A percentile compares a stretch with the other conserved stretches of the same genome.
These are phyloP conservation scores for Cubamyces sp. DNA, from an alignment of 768 basidiomycete species.

Conservation along the genomic window DNA sequence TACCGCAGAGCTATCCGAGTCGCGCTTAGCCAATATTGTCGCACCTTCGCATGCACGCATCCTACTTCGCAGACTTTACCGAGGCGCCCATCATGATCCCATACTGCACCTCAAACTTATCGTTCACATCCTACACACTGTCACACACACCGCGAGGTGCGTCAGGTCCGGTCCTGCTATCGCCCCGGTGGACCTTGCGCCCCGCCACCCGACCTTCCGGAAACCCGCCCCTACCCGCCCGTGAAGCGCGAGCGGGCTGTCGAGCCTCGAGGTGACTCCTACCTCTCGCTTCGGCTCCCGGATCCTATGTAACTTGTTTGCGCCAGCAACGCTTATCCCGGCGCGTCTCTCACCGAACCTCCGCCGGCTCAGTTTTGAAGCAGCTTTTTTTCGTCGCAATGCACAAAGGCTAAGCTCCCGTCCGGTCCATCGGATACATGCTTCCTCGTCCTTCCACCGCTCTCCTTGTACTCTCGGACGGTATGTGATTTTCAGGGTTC, in stretches of 20 bases:
- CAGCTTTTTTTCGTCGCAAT: no score
- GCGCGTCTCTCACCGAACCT: no score
- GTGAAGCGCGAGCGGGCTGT: no score
- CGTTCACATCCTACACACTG: neutral
- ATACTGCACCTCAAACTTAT: neutral
- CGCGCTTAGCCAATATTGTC: neutral
- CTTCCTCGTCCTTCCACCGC: no score
- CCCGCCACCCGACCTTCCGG: neutral
- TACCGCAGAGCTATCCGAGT: neutral
- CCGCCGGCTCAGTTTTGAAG: no score
- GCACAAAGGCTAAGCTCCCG: no score
- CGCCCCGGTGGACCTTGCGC: neutral
- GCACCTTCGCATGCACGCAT: neutral
- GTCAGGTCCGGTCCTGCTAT: neutral
- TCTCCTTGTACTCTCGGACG: neutral
- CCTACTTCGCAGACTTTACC: neutral
- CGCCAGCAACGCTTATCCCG: no score
- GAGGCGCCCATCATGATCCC: neutral
- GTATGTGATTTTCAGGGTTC: constrained; percentile 8
- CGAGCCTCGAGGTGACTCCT: no score
- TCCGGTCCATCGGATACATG: no score
- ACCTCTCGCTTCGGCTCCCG: no score
- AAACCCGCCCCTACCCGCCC: neutral
- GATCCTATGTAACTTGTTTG: no score
- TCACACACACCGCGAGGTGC: neutral